Base-by-base conservation (phyloP, 2,329 filamentous ascomycete genomes). In the Parascedosporium putredinis region DNA sequence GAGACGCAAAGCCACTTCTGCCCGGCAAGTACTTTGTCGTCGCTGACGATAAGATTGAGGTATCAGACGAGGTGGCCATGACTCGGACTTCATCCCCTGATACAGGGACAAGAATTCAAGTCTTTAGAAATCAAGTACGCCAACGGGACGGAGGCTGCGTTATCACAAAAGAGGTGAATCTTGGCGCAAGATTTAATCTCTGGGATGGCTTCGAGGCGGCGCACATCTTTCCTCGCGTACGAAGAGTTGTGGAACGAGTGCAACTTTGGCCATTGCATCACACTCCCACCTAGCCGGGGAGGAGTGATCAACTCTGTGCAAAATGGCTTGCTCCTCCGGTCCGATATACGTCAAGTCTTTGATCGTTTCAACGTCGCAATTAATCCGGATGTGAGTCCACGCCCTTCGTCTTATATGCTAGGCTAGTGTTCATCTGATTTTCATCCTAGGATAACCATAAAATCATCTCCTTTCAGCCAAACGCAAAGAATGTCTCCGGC, bases 241-340 rank as follows among this genome's bases (percentile, higher is more conserved):
- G 27, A 31, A 31, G 6, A 6, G 7, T 31, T 7, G 7, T 31
- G 27, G 27, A 31, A 7, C 6, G 27, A 6, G 7, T 12, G 12
- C 12, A 31, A 31, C 27, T 31, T 31, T 12, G 27, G 12, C 12
- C 27, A 12, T 7, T 31, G 27, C 7, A 52, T n/a, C 40, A 31
- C 18, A 40, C 6, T 44, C 18, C 25, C 42, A 34, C 20, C 7
- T 4, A 18, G 24, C 25, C 44, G 3, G 12, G 18, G 27, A 2
- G 22, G 40, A 14, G 6, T 20, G 9, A 59, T 61, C 8, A 55
- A 60, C 50, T 60, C 57, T 14, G 48, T 57, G 9, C 58, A 60
- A 45, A 62, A 60, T 54, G 60, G 60, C 3, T 23, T 62, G n/a
- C 53, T 61, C 9, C 51, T 63, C 4, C 34, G n/a, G 4, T 9